A percentile compares a stretch with the other conserved stretches of the same genome.
Evolutionary conservation across 2,329 filamentous ascomycete species (phyloP).

Genomic region (Fusarium sp.): DNA sequence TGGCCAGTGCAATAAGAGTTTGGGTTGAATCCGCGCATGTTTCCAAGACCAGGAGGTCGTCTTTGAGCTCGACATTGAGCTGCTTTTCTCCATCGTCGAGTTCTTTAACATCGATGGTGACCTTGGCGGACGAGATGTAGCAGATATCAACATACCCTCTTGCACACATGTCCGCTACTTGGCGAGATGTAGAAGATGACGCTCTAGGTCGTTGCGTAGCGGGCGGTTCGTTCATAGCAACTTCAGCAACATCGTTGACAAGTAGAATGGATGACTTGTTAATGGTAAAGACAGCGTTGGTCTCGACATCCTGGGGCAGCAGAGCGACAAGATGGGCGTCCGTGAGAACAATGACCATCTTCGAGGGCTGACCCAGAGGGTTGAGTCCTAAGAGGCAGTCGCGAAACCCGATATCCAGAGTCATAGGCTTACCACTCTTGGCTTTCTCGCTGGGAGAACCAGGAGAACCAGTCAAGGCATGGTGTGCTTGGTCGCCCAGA

Average conservation of each 20-base stretch:
- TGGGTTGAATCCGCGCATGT: conserved; percentile 98
- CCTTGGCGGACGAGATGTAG: conserved; percentile 84
- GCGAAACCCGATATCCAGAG: conserved; percentile 78
- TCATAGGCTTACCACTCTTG: conserved; percentile 65
- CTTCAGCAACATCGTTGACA: conserved; percentile 75
- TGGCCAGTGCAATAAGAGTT: conserved; percentile 83
- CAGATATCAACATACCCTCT: conserved; percentile 88
- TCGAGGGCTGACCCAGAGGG: conserved; percentile 78
- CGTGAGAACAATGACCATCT: conserved; percentile 80
- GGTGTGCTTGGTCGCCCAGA: conserved; percentile 72
- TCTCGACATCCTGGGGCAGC: conserved; percentile 72
- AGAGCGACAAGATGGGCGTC: conserved; percentile 78
- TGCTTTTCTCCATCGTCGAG: conserved; percentile 68
- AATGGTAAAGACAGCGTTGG: conserved; percentile 73
- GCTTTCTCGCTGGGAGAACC: conserved; percentile 41
- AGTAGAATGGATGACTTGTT: conserved; percentile 85
- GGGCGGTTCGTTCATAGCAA: conserved; percentile 20
- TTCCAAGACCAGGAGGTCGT: conserved; percentile 89
- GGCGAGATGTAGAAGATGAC: conserved; percentile 56
- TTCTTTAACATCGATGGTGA: conserved; percentile 69
- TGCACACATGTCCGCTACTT: conserved; percentile 67
- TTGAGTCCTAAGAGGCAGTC: conserved; percentile 89
- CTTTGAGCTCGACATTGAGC: conserved; percentile 82
- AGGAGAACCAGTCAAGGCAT: conserved; percentile 53
- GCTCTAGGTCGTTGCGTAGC: conserved; percentile 42